Conservation (phyloP, 257 asterid species). For the Ocimum tenuiflorum region DNA sequence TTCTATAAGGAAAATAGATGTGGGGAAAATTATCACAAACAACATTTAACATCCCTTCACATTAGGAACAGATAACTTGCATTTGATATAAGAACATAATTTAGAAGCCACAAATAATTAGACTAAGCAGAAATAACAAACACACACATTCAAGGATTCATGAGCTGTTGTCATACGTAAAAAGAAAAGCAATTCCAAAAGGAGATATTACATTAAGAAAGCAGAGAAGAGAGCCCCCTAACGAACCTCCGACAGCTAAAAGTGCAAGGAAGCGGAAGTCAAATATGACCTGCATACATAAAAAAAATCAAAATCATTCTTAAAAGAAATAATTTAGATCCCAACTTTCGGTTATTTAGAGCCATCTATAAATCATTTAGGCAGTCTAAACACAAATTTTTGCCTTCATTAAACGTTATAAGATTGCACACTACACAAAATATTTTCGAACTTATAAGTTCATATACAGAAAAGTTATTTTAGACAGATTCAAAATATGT, state of each 20-base stretch:
- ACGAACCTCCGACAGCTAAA: slow-evolving; percentile 71
- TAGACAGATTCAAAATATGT: no score
- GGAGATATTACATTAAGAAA: slow-evolving; percentile 67
- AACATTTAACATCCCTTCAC: neutral
- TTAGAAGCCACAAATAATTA: neutral
- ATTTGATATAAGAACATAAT: neutral
- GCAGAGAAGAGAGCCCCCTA: slow-evolving; percentile 85
- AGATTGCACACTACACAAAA: neutral
- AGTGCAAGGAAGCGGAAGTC: slow-evolving; percentile 88
- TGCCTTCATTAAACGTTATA: neutral
- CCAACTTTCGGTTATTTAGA: no score
- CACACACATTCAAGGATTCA: neutral
- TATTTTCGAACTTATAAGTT: neutral
- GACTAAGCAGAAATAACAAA: neutral
- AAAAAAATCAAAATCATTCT: no score
- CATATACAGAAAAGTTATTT: neutral
- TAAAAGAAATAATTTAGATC: no score
- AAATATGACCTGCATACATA: slow-evolving; percentile 74
- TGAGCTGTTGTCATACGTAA: neutral
- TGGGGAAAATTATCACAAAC: neutral
- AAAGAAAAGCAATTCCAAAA: neutral
- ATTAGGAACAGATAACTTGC: neutral
- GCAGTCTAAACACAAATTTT: no score
- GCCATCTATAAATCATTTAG: no score
- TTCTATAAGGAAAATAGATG: neutral